Evolutionary conservation across 352 stramenopile species (phyloP), one percentile per base, ranked within the genome.

Genomic region (Phytophthora parvispora): DNA sequence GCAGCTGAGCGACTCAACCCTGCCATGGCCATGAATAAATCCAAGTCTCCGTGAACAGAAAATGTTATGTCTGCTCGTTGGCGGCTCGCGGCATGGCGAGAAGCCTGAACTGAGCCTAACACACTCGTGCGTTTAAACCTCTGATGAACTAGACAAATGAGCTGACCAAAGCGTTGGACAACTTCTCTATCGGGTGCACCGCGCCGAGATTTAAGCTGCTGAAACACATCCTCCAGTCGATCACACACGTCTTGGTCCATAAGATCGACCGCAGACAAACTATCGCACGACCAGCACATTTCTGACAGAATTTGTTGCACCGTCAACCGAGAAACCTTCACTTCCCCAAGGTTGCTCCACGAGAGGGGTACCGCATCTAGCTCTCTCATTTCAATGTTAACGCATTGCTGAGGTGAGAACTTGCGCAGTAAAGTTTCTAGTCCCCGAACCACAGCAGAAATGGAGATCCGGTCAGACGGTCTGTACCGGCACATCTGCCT

Each of bases 401-500:
- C 38, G 16, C 16, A 22, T 22, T 15, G 38, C 9, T 20, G 38
- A 8, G 38, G 38, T 4, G 38, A 15, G 38, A 22, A 9, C 9
- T 22, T 45, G 38, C 22, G 38, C 6, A 24, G 38, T 45, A 43
- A 22, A 2, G 22, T 22, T n/a, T 45, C 38, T 7, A 45, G 38
- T 45, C 16, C 22, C 12, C 38, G 38, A 7, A 45, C 38, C 38
- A 45, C 38, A 24, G n/a, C 38, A 2, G 38, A 20, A 18, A 45
- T 45, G 3, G 18, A 6, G 16, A 45, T 45, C n/a, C 38, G 38
- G 38, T 45, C 38, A n/a, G 38, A 45, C 2, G 57, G 24, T 10
- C 52, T 18, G 38, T 31, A 68, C 2, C 22, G 43, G 12, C 65
- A 72, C 65, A 72, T 68, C 1, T 24, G 49, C 24, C 59, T 10